phyloP scores from a whole-genome alignment of 1,284 basidiomycete genomes.

The Apiotrichum montevideense region DNA sequence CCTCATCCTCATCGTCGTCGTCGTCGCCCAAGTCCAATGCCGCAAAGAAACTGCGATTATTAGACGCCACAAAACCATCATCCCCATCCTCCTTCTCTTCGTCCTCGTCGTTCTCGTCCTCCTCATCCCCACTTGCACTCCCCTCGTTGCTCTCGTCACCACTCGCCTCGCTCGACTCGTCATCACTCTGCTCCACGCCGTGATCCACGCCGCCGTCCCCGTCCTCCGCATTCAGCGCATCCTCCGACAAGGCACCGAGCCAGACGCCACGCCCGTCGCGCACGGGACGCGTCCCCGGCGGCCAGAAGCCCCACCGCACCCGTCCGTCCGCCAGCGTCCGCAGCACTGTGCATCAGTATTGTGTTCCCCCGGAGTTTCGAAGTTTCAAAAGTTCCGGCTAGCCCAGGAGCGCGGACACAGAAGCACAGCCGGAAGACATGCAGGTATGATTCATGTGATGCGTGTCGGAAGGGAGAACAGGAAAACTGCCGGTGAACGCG shows the following conservation, averaged over 20 bases:
- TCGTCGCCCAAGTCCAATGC: constrained; percentile 42
- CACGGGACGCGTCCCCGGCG: constrained; percentile 43
- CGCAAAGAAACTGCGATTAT: constrained; percentile 39
- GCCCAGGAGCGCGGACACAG: too few relatives aligned
- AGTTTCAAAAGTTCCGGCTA: too few relatives aligned
- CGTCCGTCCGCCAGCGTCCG: constrained; percentile 69
- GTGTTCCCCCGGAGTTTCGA: too few relatives aligned
- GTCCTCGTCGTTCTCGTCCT: constrained; percentile 11
- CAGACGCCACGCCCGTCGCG: constrained; percentile 17
- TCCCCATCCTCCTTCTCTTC: constrained; percentile 21
- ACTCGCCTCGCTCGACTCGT: constrained; percentile 9
- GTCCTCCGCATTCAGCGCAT: not conserved
- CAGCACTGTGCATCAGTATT: constrained; percentile 54
- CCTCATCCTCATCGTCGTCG: constrained; percentile 3
- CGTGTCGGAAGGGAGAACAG: too few relatives aligned
- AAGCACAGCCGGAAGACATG: too few relatives aligned
- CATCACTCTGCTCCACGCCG: constrained; percentile 13
- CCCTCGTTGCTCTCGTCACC: constrained; percentile 11
- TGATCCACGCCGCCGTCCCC: not conserved
- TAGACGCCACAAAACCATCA: constrained; percentile 6
- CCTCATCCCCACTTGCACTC: constrained; percentile 7
- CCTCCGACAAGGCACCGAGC: constrained; percentile 11
- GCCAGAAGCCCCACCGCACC: constrained; percentile 79
- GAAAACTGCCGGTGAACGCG: too few relatives aligned
- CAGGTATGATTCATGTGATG: too few relatives aligned